Conservation (phyloP, 768 basidiomycete genomes). For the Collybia sordida region DNA sequence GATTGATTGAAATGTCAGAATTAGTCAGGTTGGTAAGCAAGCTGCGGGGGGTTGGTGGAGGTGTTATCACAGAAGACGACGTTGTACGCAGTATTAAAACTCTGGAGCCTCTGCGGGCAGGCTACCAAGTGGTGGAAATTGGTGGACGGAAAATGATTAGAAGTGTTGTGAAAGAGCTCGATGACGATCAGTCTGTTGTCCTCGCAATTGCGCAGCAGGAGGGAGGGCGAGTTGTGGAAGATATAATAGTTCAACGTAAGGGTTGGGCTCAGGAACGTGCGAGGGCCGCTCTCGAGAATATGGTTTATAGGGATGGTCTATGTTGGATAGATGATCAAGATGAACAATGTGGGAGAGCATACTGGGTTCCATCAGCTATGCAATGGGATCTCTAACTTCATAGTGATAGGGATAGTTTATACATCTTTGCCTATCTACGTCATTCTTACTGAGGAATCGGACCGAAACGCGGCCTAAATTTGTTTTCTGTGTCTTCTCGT, state of each 20-base stretch:
- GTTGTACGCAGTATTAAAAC: constrained; percentile 82
- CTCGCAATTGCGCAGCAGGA: constrained; percentile 70
- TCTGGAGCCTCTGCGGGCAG: constrained; percentile 85
- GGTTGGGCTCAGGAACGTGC: constrained; percentile 84
- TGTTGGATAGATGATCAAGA: constrained; percentile 97
- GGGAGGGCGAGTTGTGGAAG: constrained; percentile 70
- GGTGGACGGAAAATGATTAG: constrained; percentile 81
- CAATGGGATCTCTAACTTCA: constrained; percentile 66
- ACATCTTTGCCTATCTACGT: too few relatives aligned
- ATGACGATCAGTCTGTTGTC: constrained; percentile 84
- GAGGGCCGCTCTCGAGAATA: constrained; percentile 79
- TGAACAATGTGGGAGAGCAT: constrained; percentile 58
- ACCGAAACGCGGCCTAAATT: too few relatives aligned
- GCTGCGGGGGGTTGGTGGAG: constrained; percentile 67
- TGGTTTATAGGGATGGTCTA: constrained; percentile 86
- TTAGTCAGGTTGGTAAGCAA: constrained; percentile 76
- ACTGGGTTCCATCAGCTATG: constrained; percentile 90
- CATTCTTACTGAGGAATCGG: too few relatives aligned
- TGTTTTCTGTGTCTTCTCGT: not conserved
- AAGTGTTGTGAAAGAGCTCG: constrained; percentile 87
- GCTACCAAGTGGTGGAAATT: constrained; percentile 81
- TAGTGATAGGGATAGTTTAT: too few relatives aligned
- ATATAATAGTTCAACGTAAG: constrained; percentile 53
- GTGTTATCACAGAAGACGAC: constrained; percentile 83
- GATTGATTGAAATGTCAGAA: constrained; percentile 87